Conservation (phyloP, 768 basidiomycete species). For the Thelephora ganbajun region DNA sequence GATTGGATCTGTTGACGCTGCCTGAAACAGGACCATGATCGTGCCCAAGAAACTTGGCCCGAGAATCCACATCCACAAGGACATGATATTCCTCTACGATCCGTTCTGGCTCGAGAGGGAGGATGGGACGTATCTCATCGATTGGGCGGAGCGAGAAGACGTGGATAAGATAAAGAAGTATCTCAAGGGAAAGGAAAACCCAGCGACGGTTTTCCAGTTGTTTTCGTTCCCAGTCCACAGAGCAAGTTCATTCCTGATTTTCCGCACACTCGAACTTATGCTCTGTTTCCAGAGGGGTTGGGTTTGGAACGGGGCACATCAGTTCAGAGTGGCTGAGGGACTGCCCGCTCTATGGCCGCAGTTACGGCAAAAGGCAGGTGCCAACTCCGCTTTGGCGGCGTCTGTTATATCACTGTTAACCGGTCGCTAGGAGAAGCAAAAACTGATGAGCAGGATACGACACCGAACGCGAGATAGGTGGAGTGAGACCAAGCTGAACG, state of each 20-base stretch:
- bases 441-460: not conserved
- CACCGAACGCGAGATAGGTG: not conserved
- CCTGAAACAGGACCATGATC: conserved; percentile 1
- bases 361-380: not conserved
- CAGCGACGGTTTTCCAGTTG: not conserved
- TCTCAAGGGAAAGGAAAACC: conserved; percentile 11
- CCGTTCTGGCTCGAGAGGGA: conserved; percentile 40
- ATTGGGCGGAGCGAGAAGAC: conserved; percentile 30
- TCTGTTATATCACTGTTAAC: not conserved
- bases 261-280: not conserved
- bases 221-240: not conserved
- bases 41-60: conserved; percentile 18
- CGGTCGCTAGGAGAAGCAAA: not conserved
- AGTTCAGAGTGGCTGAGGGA: not conserved
- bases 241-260: not conserved
- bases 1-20: not conserved
- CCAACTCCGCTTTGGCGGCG: not conserved
- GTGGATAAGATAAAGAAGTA: conserved; percentile 22
- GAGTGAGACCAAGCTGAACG: not conserved
- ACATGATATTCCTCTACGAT: conserved; percentile 38
- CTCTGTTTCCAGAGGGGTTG: not conserved
- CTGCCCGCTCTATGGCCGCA: not conserved
- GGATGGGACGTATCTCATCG: conserved; percentile 29
- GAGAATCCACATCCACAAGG: conserved; percentile 23
- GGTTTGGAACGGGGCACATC: not conserved